Base-by-base conservation (phyloP, 2,329 filamentous ascomycete species). In the Cercospora zeina region DNA sequence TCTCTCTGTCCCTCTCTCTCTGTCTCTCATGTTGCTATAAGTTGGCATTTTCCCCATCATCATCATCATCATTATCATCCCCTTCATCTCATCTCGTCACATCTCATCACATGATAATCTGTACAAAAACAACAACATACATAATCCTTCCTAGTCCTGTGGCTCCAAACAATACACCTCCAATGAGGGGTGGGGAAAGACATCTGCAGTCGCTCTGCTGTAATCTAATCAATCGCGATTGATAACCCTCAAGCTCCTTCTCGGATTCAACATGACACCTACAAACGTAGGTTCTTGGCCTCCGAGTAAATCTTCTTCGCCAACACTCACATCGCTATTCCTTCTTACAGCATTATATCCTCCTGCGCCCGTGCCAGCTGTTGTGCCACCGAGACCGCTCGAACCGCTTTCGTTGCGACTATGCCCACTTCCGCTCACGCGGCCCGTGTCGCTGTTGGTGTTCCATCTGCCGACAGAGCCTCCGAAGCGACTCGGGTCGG, bases 241-340 rank as follows among this genome's bases (percentile, higher is more conserved):
- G 31, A 68, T 63, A n/a, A 68, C 64, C 27, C 64, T 78, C 70
- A 83, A 70, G 82, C 80, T 68, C 78, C 87, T 89, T 70, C 88
- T 78, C 70, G 67, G 67, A 61, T 68, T 64, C 39, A 68, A 27
- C 53, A 68, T 62, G 7, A 67, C 65, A 1, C 79, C 88, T 73
- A 89, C 86, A 76, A 90, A 91, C 62, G 83, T 88, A 63, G 89
- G 89, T 73, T 90, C 87, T 63, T 87, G 81, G 0, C 84, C 85
- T 3, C 78, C 80, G 14, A 89, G 70, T 65, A 89, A 70, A 69
- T 88, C 85, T 60, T 87, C 85, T 68, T 88, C 85, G 59, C 80
- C 81, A 50, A 51, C 56, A 64, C 80, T 82, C n/a, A 72, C 76
- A 7, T 75, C 76, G 37, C 79, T 81, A 19, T 76, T 77, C 59